Base-by-base conservation (phyloP, 2,329 filamentous ascomycete genomes). In the Clonostachys sp. region DNA sequence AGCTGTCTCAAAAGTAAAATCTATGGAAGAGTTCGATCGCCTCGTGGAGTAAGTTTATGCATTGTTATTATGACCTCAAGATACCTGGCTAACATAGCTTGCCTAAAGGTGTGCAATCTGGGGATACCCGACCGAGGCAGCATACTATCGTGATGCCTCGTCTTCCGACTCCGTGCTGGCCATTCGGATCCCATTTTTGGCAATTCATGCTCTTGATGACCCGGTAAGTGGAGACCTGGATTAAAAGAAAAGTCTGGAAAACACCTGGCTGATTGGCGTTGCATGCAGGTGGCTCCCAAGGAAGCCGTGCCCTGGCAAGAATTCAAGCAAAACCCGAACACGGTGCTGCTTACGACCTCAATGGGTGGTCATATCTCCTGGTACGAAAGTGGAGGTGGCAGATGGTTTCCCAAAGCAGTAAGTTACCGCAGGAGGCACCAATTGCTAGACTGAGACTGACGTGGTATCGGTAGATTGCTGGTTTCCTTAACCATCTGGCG, bases 111-210 rank as follows among this genome's bases (percentile, higher is more conserved):
- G 88, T 51, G 81, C 87, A 4, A 84, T 84, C 14, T 97, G 92
- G 91, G 91, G 91, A 1, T 99, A 97, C 66, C 91, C 91, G 3
- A 96, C 91, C 0, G 91, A 95, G 63, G 83, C 84, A 12, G 88
- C 91, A 2, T 99, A 99, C 65, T 97, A 99, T 63, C 83, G 94
- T 42, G 95, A 97, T 68, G 89, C 92, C 6, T 89, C 89, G 5
- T 95, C 89, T 5, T 77, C 80, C 6, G 94, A 99, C 63, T 82
- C 88, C 1, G 65, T 97, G 30, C 70, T 95, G 17, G 81, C 78
- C 1, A 87, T 96, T 44, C 81, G 84, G 45, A 88, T 96, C 44
- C 94, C 95, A 0, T 86, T 95, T 47, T 73, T 99, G 44, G 88
- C 85, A 3, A 75, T 99, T 38, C 88, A 95, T 57, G 89, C 92